Evolutionary conservation across 2,329 filamentous ascomycete genomes (phyloP).

Genomic region (Trichoderma simmonsii): DNA sequence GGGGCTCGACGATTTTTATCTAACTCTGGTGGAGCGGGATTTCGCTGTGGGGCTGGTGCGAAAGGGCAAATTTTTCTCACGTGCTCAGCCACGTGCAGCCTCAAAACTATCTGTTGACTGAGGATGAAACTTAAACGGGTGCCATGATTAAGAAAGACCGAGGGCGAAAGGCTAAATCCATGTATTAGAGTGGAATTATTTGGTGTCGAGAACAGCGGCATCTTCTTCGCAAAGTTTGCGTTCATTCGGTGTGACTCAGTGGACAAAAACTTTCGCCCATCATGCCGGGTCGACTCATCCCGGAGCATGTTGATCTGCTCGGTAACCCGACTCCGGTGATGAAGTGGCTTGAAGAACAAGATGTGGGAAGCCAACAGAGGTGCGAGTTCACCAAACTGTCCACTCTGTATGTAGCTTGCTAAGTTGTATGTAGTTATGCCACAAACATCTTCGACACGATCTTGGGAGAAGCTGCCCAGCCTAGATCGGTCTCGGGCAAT

Average conservation of each 20-base stretch:
- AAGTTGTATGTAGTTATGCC: constrained; percentile 29
- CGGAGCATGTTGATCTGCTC: constrained; percentile 33
- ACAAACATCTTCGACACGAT: constrained; percentile 46
- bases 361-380: constrained; percentile 34
- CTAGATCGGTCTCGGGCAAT: constrained; percentile 54
- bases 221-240: neutral
- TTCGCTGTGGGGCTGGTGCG: constrained; percentile 26
- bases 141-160: neutral
- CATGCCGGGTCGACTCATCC: constrained; percentile 24
- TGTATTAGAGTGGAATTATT: neutral
- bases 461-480: constrained; percentile 48
- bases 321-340: constrained; percentile 37
- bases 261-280: neutral
- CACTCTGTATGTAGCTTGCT: constrained; percentile 13
- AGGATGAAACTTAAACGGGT: neutral
- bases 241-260: constrained; percentile 19
- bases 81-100: constrained; percentile 31
- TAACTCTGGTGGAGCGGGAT: constrained; percentile 27
- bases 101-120: neutral
- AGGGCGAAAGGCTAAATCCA: neutral
- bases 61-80: constrained; percentile 38
- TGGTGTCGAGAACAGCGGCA: neutral
- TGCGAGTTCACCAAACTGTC: constrained; percentile 28
- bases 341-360: constrained; percentile 44
- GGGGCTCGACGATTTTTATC: constrained; percentile 23